Evolutionary conservation across 805 yeast genomes (phyloP).

Genomic region (Sugiyamaella smithiae): DNA sequence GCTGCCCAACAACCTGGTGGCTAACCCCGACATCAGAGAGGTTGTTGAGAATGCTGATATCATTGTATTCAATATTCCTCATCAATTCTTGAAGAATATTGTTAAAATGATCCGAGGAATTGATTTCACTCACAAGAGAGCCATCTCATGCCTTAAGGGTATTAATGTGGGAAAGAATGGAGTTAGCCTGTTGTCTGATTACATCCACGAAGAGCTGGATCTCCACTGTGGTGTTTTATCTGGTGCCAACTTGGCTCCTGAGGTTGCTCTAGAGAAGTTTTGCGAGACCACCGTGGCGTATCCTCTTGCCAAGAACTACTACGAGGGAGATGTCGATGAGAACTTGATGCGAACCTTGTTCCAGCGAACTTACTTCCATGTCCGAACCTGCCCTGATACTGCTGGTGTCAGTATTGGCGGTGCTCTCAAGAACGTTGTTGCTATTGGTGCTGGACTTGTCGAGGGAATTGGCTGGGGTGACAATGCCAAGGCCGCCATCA

Average conservation of each 20-base stretch:
- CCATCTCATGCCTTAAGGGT: conserved; percentile 95
- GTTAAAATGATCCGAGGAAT: conserved; percentile 74
- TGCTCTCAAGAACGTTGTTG: conserved; percentile 94
- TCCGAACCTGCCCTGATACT: conserved; percentile 84
- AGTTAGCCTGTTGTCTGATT: conserved; percentile 76
- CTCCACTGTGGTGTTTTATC: conserved; percentile 94
- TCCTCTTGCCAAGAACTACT: conserved; percentile 65
- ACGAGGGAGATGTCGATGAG: conserved; percentile 71
- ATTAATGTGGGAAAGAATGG: conserved; percentile 84
- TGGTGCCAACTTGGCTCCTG: conserved; percentile 97
- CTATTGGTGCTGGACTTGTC: conserved; percentile 94
- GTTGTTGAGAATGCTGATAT: conserved; percentile 82
- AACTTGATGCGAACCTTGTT: conserved; percentile 71
- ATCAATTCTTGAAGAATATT: conserved; percentile 84
- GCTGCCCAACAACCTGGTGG: conserved; percentile 82
- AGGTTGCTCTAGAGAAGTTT: conserved; percentile 93
- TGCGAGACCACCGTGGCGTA: conserved; percentile 98
- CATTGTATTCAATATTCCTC: conserved; percentile 92
- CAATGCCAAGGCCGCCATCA: conserved; percentile 95
- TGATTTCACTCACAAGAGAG: conserved; percentile 68
- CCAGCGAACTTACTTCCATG: conserved; percentile 99
- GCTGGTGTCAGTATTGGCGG: conserved; percentile 97
- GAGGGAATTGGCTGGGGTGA: conserved; percentile 99
- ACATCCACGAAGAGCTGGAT: conserved; percentile 75
- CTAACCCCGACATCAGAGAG: conserved; percentile 77